A percentile compares a stretch with the other conserved stretches of the same genome.
phyloP scores from a whole-genome alignment of 352 stramenopile species.

The Hyaloperonospora brassicae region DNA sequence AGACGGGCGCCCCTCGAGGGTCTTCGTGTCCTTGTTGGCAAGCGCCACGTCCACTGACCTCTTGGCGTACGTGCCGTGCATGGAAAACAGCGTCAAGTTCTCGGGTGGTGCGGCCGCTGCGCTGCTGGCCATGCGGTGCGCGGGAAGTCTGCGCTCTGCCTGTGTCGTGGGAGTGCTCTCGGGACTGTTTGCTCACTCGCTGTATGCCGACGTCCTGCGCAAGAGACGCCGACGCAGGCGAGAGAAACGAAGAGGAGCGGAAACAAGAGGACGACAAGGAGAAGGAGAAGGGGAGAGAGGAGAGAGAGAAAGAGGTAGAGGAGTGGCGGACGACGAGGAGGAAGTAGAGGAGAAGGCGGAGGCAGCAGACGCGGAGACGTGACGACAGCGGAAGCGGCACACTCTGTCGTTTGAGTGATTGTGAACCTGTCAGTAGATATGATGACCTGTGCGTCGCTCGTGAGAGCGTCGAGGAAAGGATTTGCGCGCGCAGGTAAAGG shows the following conservation, averaged over 20 bases:
- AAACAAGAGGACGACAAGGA: conserved; percentile 14
- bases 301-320: conserved; percentile 1
- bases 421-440: no score
- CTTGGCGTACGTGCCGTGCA: conserved; percentile 22
- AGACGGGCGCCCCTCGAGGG: conserved; percentile 12
- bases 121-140: conserved; percentile 50
- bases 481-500: no score
- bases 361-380: no score
- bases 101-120: conserved; percentile 50
- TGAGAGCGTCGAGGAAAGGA: no score
- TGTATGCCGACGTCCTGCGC: conserved; percentile 62
- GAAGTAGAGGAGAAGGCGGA: no score
- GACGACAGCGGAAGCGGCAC: no score
- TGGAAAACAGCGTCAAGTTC: conserved; percentile 53
- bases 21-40: conserved; percentile 15
- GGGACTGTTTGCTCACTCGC: conserved; percentile 57
- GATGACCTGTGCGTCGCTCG: no score
- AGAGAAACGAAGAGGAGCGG: conserved; percentile 3
- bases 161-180: conserved; percentile 51
- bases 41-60: conserved; percentile 12
- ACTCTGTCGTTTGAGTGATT: no score
- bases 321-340: no score
- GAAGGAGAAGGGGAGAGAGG: conserved; percentile 4
- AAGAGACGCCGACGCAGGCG: conserved; percentile 23
- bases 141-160: conserved; percentile 52